Conservation (phyloP, 2,329 filamentous ascomycete species). For the Ophiostoma australiae region DNA sequence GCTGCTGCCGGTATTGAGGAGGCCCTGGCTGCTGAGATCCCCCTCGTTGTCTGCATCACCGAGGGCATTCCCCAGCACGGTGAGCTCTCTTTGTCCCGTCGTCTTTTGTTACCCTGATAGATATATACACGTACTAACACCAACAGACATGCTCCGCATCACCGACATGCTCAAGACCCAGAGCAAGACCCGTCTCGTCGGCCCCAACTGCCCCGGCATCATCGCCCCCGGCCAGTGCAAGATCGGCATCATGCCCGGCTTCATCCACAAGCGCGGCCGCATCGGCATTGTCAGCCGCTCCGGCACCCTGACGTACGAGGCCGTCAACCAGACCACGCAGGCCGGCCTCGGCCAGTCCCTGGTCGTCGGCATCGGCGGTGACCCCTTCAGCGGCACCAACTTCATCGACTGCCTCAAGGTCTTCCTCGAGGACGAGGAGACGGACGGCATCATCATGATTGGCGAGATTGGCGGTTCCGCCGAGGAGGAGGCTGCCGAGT, state of each 20-base stretch:
- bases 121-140: background rate
- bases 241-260: conserved; percentile 99
- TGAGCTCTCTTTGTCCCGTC: conserved; percentile 41
- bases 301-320: conserved; percentile 97
- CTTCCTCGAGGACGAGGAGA: conserved; percentile 93
- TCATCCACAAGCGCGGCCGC: conserved; percentile 99
- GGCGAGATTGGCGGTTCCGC: conserved; percentile 97
- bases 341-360: conserved; percentile 95
- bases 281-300: conserved; percentile 98
- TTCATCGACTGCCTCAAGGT: conserved; percentile 99
- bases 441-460: conserved; percentile 99
- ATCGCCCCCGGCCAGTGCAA: conserved; percentile 96
- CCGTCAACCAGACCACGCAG: conserved; percentile 98
- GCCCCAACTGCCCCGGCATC: conserved; percentile 97
- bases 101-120: background rate
- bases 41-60: conserved; percentile 93
- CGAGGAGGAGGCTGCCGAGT: conserved; percentile 97
- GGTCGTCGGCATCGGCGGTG: conserved; percentile 95
- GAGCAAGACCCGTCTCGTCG: conserved; percentile 91
- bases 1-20: conserved; percentile 96
- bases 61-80: conserved; percentile 97
- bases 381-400: conserved; percentile 98
- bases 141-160: conserved; percentile 93
- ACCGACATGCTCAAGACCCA: conserved; percentile 97
- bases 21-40: conserved; percentile 86